Evolutionary conservation across 2,329 filamentous ascomycete species (phyloP).

Genomic region (Diplodia mutila): DNA sequence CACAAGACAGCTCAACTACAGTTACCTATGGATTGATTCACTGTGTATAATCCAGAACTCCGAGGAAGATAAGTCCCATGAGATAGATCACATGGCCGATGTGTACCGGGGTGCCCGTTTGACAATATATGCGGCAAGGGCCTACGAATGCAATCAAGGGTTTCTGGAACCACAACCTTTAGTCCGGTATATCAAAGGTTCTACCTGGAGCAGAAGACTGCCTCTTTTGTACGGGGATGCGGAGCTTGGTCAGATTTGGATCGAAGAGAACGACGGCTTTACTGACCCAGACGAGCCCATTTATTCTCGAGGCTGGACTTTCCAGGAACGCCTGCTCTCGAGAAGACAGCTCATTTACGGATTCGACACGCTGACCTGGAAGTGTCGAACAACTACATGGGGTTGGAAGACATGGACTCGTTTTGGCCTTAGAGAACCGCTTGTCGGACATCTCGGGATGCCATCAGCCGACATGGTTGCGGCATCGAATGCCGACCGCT

Average conservation of each 20-base stretch:
- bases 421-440: not conserved
- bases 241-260: not conserved
- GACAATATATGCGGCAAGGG: not conserved
- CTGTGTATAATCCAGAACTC: not conserved
- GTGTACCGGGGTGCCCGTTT: not conserved
- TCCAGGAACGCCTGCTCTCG: not conserved
- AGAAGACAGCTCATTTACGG: not conserved
- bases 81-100: not conserved
- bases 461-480: not conserved
- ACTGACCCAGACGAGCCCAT: not conserved
- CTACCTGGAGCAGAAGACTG: too few species aligned
- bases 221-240: not conserved
- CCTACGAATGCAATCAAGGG: not conserved
- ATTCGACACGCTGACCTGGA: not conserved
- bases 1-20: not conserved
- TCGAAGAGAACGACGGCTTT: not conserved
- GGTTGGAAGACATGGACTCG: not conserved
- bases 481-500: not conserved
- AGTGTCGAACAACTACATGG: not conserved
- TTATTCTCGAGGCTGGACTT: not conserved
- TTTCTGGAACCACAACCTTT: not conserved
- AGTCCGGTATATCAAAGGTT: not conserved
- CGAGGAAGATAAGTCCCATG: not conserved
- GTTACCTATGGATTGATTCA: not conserved
- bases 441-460: not conserved